Evolutionary conservation across 140 eudicot genomes (phyloP), one percentile per base, ranked within the genome.

Genomic region (Ambrosia hybrid): DNA sequence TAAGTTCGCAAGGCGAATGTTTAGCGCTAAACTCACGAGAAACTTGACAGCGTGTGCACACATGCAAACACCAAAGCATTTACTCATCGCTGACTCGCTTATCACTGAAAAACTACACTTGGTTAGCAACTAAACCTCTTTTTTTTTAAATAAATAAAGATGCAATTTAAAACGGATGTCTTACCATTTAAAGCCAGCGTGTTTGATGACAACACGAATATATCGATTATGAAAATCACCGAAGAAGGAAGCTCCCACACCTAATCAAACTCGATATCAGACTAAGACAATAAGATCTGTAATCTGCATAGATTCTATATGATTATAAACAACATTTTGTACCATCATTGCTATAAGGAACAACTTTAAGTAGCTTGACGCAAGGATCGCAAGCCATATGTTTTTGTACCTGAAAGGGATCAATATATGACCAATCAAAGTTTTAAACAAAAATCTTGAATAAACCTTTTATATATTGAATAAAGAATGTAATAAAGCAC

Each of bases 221-320:
- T 71, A 76, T 93, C 96, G 58, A 84, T 75, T 73, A 93, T 81
- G 73, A 84, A 84, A 62, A 87, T 71, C 78, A 85, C 96, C 3
- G 89, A 84, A 74, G 93, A 30, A 76, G 98, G 98, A 79, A 93
- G 89, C 65, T 89, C 96, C 96, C 98, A 93, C 64, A 89, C 92
- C 96, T 84, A 39, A 39, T 55, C 17, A n/a, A 56, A 17, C 9
- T 14, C 49, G 38, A 68, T 16, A 51, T 13, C 12, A 51, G 13
- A 65, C 10, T 45, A 8, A 56, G 37, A 36, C 38, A 38, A 38
- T 76, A 36, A 37, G 38, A 51, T 76, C 34, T 49, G 55, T 11
- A 58, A 51, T 76, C 34, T 49, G 55, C 15, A 58, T 36, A 36
- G 10, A 52, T 49, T 57, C 43, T 17, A 10, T 15, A 51, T 66